phyloP scores from a whole-genome alignment of 345 rosid genomes.

The Eutrema heterophyllum region DNA sequence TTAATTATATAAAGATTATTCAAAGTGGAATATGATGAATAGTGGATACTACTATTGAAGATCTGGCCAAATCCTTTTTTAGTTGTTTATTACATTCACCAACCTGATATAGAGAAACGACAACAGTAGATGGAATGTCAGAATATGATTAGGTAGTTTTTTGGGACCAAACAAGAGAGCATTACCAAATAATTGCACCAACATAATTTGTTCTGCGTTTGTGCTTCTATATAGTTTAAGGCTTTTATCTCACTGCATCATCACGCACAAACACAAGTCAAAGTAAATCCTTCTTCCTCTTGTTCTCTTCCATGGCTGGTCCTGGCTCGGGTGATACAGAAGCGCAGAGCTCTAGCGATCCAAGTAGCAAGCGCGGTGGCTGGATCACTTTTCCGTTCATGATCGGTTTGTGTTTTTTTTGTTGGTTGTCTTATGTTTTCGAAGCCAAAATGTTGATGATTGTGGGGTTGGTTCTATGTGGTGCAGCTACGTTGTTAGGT shows the following conservation, averaged over 20 bases:
- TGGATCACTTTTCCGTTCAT: slow-evolving; percentile 57
- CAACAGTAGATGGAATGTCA: neutral
- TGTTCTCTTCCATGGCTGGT: slow-evolving; percentile 17
- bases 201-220: neutral
- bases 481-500: slow-evolving; percentile 37
- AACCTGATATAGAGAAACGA: neutral
- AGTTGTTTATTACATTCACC: neutral
- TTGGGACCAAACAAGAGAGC: neutral
- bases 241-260: neutral
- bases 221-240: neutral
- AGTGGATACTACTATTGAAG: neutral
- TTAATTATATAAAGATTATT: neutral
- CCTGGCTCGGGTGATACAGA: slow-evolving; percentile 9
- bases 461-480: neutral
- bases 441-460: neutral
- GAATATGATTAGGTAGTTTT: neutral
- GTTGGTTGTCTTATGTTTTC: neutral
- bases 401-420: neutral
- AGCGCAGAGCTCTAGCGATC: slow-evolving; percentile 7
- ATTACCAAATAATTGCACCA: neutral
- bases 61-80: neutral
- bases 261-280: slow-evolving; percentile 3
- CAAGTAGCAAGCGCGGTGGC: slow-evolving; percentile 28
- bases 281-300: neutral
- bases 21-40: neutral